Evolutionary conservation across 2,329 filamentous ascomycete species (phyloP).

Genomic region (Cladobotryum mycophilum): DNA sequence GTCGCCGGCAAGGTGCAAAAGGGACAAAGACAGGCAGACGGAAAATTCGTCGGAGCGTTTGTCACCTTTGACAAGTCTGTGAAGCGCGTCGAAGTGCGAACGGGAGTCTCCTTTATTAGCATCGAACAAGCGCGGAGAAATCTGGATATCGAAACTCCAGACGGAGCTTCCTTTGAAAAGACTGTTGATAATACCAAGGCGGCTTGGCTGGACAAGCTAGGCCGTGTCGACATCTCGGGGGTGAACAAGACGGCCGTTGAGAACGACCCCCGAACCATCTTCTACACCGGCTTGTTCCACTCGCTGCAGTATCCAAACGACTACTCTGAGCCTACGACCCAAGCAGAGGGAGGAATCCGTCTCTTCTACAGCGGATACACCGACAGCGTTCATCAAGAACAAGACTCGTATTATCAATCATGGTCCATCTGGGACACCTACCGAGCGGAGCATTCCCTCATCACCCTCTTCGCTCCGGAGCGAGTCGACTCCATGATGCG

Average conservation of each 20-base stretch:
- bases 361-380: constrained; percentile 42
- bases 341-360: constrained; percentile 15
- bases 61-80: constrained; percentile 29
- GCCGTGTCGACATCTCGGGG: constrained; percentile 36
- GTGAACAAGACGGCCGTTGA: constrained; percentile 33
- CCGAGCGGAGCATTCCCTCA: constrained; percentile 39
- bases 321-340: constrained; percentile 37
- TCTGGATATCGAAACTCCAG: constrained; percentile 36
- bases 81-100: constrained; percentile 36
- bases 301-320: constrained; percentile 42
- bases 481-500: constrained; percentile 43
- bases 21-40: constrained; percentile 19
- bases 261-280: constrained; percentile 38
- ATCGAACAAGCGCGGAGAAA: constrained; percentile 40
- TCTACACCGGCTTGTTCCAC: constrained; percentile 41
- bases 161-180: constrained; percentile 29
- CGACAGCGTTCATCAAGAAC: constrained; percentile 33
- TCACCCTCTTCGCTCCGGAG: constrained; percentile 40
- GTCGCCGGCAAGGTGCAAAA: constrained; percentile 23
- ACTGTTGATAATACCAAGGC: constrained; percentile 34
- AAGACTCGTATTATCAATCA: constrained; percentile 43
- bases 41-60: constrained; percentile 35
- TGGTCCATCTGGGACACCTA: constrained; percentile 48
- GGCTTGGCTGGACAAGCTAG: constrained; percentile 40
- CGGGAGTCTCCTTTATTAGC: constrained; percentile 41